Base-by-base conservation (phyloP, 2,329 filamentous ascomycete genomes). In the Fusarium duplospermum region DNA sequence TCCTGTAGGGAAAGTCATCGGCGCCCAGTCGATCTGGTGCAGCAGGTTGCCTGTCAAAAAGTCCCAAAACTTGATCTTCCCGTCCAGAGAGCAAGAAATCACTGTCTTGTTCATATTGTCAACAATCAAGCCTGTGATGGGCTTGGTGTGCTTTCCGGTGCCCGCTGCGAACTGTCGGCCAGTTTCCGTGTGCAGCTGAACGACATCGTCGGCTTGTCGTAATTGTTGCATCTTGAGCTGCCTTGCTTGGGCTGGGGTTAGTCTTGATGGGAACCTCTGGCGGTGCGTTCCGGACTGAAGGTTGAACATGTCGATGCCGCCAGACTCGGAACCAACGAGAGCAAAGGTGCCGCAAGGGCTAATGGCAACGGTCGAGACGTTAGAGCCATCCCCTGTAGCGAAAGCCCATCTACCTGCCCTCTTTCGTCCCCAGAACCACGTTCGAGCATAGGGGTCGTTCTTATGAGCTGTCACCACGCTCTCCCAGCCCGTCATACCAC, bases 391-490 rank as follows among this genome's bases (percentile, higher is more conserved):
- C 45, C 93, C 90, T 1, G 95, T 98, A 74, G 93, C 91, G 76
- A 99, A 94, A 1, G 93, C 93, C 96, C 96, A 99, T 72, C 96
- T 89, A 13, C 96, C 96, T 58, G 96, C 95, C 77, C 93, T 92
- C 83, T 97, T 98, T 66, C 94, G 92, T 7, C 96, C 96, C 95
- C 96, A 98, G 84, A 98, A 98, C 96, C 96, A 99, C 2, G 96
- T 98, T 62, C 96, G 91, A 20, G 95, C 96, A 80, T 90, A 93
- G 52, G 91, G 89, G 79, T 98, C 96, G 61, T 93, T 91, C 79
- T 92, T 92, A 81, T 99, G 97, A 11, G 95, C 96, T 5, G 96
- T 99, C 3, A 99, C 90, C 8, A 99, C 92, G 80, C 96, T 98
- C 82, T 99, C 97, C 96, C 96, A 99, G 1, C 96, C 96, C 4